A percentile compares a stretch with the other conserved stretches of the same genome.
These are phyloP conservation scores for Olyra latifolia DNA, from an alignment of 176 grass and related monocot species.

Conservation along the genomic window DNA sequence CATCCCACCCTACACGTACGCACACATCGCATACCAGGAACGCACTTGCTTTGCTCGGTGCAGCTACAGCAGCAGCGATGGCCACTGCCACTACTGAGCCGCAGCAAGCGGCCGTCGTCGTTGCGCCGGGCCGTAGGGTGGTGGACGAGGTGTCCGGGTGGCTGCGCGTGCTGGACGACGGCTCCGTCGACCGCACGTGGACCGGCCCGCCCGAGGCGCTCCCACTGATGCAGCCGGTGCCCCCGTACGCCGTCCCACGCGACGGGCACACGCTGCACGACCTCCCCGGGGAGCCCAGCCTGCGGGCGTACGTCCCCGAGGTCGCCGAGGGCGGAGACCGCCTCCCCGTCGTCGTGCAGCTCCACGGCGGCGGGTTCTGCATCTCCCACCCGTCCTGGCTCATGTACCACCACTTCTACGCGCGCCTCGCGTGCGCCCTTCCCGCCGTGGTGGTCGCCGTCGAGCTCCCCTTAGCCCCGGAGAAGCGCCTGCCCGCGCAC, in stretches of 20 bases:
- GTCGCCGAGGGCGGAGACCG: neutral
- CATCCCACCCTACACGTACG: neutral
- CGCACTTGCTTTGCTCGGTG: neutral
- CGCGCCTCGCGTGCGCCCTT: slow-evolving; percentile 51
- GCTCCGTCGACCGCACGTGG: slow-evolving; percentile 81
- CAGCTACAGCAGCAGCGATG: neutral
- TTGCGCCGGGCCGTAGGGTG: slow-evolving; percentile 25
- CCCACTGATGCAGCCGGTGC: slow-evolving; percentile 63
- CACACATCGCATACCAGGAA: neutral
- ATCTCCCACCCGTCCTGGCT: slow-evolving; percentile 67
- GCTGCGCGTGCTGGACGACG: slow-evolving; percentile 73
- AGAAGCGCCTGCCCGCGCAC: slow-evolving; percentile 62
- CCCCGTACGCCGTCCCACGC: slow-evolving; percentile 37
- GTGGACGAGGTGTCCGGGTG: slow-evolving; percentile 89
- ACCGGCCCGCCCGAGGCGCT: slow-evolving; percentile 66
- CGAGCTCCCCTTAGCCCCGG: slow-evolving; percentile 69
- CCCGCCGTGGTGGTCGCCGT: slow-evolving; percentile 57
- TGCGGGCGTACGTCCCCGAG: slow-evolving; percentile 73
- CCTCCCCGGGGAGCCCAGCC: slow-evolving; percentile 63
- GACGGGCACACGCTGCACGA: slow-evolving; percentile 83
- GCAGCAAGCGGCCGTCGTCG: neutral
- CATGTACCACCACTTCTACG: slow-evolving; percentile 90
- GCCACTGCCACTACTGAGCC: neutral
- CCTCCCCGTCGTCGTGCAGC: slow-evolving; percentile 65
- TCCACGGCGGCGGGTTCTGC: slow-evolving; percentile 92